A percentile compares a stretch with the other conserved stretches of the same genome.
Conservation (phyloP, 2,329 filamentous ascomycete species). For the Sordariomycetes sp. region DNA sequence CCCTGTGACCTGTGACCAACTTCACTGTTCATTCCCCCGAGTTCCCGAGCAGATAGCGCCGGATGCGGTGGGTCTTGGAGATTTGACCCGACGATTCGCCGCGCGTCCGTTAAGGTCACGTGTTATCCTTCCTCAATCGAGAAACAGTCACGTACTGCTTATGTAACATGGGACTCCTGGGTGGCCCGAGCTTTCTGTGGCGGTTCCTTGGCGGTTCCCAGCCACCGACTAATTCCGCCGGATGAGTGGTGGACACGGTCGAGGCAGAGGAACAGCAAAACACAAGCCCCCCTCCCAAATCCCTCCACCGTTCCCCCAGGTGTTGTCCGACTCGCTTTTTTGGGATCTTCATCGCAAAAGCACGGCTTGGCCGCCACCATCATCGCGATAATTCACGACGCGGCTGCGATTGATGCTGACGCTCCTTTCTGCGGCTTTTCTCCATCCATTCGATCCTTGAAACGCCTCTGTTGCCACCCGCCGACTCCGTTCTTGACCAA, state of each 20-base stretch:
- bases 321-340: slow-evolving; percentile 2
- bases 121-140: not conserved
- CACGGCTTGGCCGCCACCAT: not conserved
- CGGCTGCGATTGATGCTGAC: not conserved
- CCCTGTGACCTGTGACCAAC: too few relatives aligned
- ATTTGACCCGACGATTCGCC: not conserved
- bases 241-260: slow-evolving; percentile 2
- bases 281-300: slow-evolving; percentile 5
- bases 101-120: not conserved
- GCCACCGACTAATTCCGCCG: slow-evolving; percentile 3
- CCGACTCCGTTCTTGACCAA: not conserved
- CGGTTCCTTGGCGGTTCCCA: slow-evolving; percentile 5
- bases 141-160: not conserved
- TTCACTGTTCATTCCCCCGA: too few relatives aligned
- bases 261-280: slow-evolving; percentile 3
- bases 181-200: slow-evolving; percentile 4
- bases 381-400: not conserved
- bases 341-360: slow-evolving; percentile 1
- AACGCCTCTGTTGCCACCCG: not conserved
- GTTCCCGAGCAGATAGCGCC: too few relatives aligned
- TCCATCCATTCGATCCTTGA: not conserved
- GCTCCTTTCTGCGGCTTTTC: not conserved
- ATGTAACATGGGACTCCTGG: not conserved
- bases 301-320: slow-evolving; percentile 4
- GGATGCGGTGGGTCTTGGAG: too few relatives aligned